A percentile compares a stretch with the other conserved stretches of the same genome.
Evolutionary conservation across 768 basidiomycete genomes (phyloP).

Genomic region (Suillus discolor): DNA sequence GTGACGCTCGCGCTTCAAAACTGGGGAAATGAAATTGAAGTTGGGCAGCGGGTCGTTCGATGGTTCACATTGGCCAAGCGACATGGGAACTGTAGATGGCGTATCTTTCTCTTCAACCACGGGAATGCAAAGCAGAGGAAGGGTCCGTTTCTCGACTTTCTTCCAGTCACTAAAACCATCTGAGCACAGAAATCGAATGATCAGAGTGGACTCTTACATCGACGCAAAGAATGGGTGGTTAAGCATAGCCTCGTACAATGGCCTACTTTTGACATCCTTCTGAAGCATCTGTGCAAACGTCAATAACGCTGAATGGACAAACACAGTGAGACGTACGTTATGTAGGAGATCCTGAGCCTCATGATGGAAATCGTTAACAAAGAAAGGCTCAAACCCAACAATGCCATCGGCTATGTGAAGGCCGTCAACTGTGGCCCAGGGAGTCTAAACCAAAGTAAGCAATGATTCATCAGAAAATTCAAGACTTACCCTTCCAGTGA

Average conservation of each 20-base stretch:
- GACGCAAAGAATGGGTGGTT: slow-evolving; percentile 12
- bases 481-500: slow-evolving; percentile 11
- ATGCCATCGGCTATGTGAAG: neutral
- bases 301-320: neutral
- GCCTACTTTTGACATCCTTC: slow-evolving; percentile 8
- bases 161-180: slow-evolving; percentile 10
- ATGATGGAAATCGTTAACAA: neutral
- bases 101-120: neutral
- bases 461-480: neutral
- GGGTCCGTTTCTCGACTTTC: slow-evolving; percentile 6
- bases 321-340: neutral
- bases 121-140: slow-evolving; percentile 3
- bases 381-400: neutral
- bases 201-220: slow-evolving; percentile 4
- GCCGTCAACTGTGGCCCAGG: slow-evolving; percentile 3
- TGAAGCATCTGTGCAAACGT: slow-evolving; percentile 14
- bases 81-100: neutral
- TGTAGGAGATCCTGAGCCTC: slow-evolving; percentile 9
- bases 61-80: slow-evolving; percentile 1
- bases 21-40: slow-evolving; percentile 7
- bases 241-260: slow-evolving; percentile 13
- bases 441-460: slow-evolving; percentile 7
- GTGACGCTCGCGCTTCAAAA: slow-evolving; percentile 1
- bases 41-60: slow-evolving; percentile 13
- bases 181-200: neutral